phyloP scores from a whole-genome alignment of 2,329 filamentous ascomycete genomes.

The Chaetomium sp. region DNA sequence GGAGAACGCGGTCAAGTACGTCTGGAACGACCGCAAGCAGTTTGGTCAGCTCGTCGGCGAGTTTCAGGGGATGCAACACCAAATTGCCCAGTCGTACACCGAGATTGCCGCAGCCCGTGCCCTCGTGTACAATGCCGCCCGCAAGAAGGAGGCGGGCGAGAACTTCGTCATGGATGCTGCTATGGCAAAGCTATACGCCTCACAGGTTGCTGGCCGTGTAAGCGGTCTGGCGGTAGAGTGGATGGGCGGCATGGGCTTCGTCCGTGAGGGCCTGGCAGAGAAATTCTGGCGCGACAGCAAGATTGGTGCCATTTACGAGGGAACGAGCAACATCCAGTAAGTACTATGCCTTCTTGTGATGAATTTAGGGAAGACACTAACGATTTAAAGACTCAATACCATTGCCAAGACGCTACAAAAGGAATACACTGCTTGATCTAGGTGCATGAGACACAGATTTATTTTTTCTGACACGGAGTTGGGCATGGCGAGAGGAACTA shows the following conservation, averaged over 20 bases:
- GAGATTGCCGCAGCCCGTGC: conserved; percentile 89
- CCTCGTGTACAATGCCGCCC: conserved; percentile 89
- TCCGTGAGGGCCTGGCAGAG: conserved; percentile 90
- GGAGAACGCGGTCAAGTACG: conserved; percentile 88
- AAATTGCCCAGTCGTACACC: conserved; percentile 91
- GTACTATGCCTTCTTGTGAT: conserved; percentile 19
- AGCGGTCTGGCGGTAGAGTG: conserved; percentile 86
- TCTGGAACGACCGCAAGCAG: conserved; percentile 97
- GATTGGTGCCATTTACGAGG: conserved; percentile 97
- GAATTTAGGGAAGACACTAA: conserved; percentile 20
- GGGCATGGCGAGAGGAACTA: conserved; percentile 4
- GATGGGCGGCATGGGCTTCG: conserved; percentile 99
- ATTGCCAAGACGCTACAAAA: conserved; percentile 59
- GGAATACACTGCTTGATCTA: conserved; percentile 44
- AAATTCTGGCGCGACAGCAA: conserved; percentile 98
- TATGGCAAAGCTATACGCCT: conserved; percentile 95
- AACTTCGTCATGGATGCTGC: conserved; percentile 93
- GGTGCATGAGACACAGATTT: not conserved
- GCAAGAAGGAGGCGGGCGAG: conserved; percentile 96
- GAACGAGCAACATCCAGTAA: conserved; percentile 71
- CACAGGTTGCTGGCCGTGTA: conserved; percentile 84
- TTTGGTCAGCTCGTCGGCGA: conserved; percentile 90
- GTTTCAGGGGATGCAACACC: conserved; percentile 99
- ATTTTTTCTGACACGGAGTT: conserved; percentile 5
- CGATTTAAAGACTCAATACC: conserved; percentile 47